Percentiles rank a stretch among this genome's conserved stretches.
Conservation (phyloP, 176 grass and related monocot genomes). For the Hsuehochloa calcarea region DNA sequence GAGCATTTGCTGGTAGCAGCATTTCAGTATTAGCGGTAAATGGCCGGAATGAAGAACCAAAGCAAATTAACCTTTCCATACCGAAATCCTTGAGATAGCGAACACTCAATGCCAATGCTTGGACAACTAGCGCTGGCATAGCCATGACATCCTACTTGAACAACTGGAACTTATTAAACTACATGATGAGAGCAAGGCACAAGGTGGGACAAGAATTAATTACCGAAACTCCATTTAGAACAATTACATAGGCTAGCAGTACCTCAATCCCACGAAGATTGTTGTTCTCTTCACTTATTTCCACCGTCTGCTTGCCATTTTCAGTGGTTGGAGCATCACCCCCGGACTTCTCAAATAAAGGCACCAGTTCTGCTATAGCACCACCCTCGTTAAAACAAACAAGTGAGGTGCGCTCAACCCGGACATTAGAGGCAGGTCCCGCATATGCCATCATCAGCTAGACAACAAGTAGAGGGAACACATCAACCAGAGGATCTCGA, state of each 20-base stretch:
- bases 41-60: conserved; percentile 56
- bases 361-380: conserved; percentile 69
- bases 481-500: conserved; percentile 1
- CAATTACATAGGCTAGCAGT: conserved; percentile 17
- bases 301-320: conserved; percentile 20
- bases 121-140: conserved; percentile 80
- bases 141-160: conserved; percentile 61
- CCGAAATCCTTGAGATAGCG: conserved; percentile 72
- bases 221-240: conserved; percentile 24
- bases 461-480: conserved; percentile 6
- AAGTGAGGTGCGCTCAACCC: conserved; percentile 52
- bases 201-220: background rate
- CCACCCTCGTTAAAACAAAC: conserved; percentile 63
- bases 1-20: too few species aligned
- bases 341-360: conserved; percentile 67
- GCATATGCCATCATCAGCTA: conserved; percentile 61
- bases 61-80: conserved; percentile 79
- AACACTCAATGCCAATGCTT: conserved; percentile 72
- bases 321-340: conserved; percentile 26
- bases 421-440: conserved; percentile 64
- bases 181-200: conserved; percentile 1
- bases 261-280: conserved; percentile 73
- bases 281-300: conserved; percentile 40
- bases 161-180: background rate
- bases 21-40: too few species aligned